Evolutionary conservation across 257 asterid species (phyloP).

Genomic region (Avicennia marina): DNA sequence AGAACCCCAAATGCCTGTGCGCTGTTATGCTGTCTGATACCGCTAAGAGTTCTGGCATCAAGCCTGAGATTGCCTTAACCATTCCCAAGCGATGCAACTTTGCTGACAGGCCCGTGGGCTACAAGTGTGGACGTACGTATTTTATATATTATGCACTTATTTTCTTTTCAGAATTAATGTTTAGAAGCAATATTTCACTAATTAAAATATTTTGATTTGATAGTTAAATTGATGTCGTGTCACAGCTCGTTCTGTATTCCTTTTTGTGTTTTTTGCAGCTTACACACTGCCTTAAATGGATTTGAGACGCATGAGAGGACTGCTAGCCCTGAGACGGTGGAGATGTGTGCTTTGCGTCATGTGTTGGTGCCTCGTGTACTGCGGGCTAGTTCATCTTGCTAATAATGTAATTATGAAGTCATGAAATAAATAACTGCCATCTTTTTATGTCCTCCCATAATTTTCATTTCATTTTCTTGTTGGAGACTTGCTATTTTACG

Average conservation of each 20-base stretch:
- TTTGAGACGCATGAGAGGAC: slow-evolving; percentile 10
- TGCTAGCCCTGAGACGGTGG: not conserved
- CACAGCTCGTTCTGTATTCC: no score
- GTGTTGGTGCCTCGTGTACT: not conserved
- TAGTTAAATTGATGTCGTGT: no score
- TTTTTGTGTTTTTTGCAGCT: slow-evolving; percentile 26
- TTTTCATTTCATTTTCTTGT: no score
- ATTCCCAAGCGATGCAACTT: slow-evolving; percentile 73
- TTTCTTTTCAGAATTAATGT: not conserved
- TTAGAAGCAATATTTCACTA: not conserved
- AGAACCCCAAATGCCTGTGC: slow-evolving; percentile 60
- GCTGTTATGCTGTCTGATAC: slow-evolving; percentile 68
- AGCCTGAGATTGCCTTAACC: slow-evolving; percentile 52
- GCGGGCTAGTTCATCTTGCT: slow-evolving; percentile 7
- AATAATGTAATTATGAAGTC: slow-evolving; percentile 20
- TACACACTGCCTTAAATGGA: slow-evolving; percentile 50
- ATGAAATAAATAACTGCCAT: no score
- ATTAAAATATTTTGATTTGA: not conserved
- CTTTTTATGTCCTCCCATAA: no score
- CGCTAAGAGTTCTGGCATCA: slow-evolving; percentile 53
- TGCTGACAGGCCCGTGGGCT: slow-evolving; percentile 63
- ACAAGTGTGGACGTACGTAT: slow-evolving; percentile 63
- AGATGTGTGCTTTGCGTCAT: not conserved
- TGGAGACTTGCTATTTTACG: no score
- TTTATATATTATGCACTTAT: not conserved